Evolutionary conservation across 331 rosid genomes (phyloP).

Genomic region (Saraca asoca): DNA sequence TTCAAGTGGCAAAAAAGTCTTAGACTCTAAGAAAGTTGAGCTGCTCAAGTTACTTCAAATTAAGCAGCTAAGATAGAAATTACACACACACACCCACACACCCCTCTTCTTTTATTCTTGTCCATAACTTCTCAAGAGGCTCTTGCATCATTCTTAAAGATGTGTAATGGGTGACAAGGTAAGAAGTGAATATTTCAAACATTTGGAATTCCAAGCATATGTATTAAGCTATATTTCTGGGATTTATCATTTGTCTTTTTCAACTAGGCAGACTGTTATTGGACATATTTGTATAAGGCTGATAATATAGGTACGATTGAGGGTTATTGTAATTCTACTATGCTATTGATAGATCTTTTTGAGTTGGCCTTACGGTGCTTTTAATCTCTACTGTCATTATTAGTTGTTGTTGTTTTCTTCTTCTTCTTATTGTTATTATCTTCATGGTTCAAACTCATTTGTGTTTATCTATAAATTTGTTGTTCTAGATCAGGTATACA

Average conservation of each 20-base stretch:
- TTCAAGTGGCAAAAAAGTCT: too few species aligned
- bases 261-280: not conserved
- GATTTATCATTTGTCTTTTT: not conserved
- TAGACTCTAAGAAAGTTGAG: too few species aligned
- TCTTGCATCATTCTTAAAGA: slow-evolving; percentile 26
- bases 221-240: not conserved
- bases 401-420: too few species aligned
- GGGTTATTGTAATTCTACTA: slow-evolving; percentile 20
- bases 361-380: slow-evolving; percentile 24
- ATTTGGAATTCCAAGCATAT: slow-evolving; percentile 19
- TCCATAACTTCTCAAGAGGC: too few species aligned
- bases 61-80: too few species aligned
- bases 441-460: slow-evolving; percentile 28
- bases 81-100: too few species aligned
- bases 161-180: slow-evolving; percentile 17
- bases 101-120: too few species aligned
- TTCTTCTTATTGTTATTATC: too few species aligned
- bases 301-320: not conserved
- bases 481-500: slow-evolving; percentile 62
- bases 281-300: not conserved
- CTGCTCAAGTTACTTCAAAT: too few species aligned
- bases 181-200: slow-evolving; percentile 23
- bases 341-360: slow-evolving; percentile 24
- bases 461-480: slow-evolving; percentile 14
- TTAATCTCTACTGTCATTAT: slow-evolving; percentile 5